Evolutionary conservation across 1,284 basidiomycete species (phyloP).

Genomic region (Ustilago vetiveriae): DNA sequence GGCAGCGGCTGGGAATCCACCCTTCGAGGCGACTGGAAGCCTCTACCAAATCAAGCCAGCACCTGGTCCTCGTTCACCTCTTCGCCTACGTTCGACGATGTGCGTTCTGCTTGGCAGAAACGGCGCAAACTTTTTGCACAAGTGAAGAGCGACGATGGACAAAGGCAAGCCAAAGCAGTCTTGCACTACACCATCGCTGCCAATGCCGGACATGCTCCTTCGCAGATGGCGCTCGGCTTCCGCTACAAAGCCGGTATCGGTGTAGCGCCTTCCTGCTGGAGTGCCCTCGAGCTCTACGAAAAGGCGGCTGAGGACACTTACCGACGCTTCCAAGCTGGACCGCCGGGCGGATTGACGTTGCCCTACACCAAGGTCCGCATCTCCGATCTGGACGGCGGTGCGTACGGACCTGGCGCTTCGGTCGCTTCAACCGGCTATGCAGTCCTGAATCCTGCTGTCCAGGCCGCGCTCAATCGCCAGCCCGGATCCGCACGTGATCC

Average conservation of each 20-base stretch:
- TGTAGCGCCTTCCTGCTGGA: constrained; percentile 73
- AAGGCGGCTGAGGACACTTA: constrained; percentile 70
- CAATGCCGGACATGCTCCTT: constrained; percentile 82
- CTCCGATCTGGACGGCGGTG: constrained; percentile 87
- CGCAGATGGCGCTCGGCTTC: constrained; percentile 92
- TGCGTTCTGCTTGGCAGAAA: constrained; percentile 37
- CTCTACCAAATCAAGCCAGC: constrained; percentile 18
- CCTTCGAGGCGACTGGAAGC: constrained; percentile 43
- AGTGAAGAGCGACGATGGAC: constrained; percentile 46
- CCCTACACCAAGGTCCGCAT: constrained; percentile 83
- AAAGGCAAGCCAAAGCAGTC: constrained; percentile 73
- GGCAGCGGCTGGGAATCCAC: constrained; percentile 54
- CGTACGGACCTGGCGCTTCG: constrained; percentile 91
- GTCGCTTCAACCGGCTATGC: constrained; percentile 76
- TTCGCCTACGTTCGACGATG: constrained; percentile 24
- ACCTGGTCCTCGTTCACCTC: constrained; percentile 23
- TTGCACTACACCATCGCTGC: constrained; percentile 93
- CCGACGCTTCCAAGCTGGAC: constrained; percentile 79
- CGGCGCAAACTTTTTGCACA: constrained; percentile 37
- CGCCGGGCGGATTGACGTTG: constrained; percentile 87
- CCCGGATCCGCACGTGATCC: constrained; percentile 49
- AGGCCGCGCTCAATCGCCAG: constrained; percentile 72
- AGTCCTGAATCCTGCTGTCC: constrained; percentile 78
- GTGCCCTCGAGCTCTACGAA: constrained; percentile 58
- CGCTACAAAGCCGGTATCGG: constrained; percentile 96